Evolutionary conservation across 345 rosid species (phyloP).

Genomic region (Draba incana): DNA sequence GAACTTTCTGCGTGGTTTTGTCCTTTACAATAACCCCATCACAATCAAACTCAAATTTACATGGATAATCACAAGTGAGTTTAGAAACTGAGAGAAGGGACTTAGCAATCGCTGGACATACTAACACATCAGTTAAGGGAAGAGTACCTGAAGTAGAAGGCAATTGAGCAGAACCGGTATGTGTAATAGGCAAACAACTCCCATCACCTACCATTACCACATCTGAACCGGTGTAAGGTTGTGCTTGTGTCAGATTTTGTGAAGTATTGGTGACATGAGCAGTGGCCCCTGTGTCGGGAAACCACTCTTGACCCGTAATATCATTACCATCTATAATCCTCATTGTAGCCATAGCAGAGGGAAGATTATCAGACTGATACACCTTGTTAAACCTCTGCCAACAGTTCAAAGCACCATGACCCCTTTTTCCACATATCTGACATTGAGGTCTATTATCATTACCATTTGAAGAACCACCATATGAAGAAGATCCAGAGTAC

Average conservation of each 20-base stretch:
- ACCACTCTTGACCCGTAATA: not conserved
- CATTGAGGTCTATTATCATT: too few relatives aligned
- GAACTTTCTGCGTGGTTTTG: not conserved
- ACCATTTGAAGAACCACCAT: too few relatives aligned
- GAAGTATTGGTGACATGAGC: not conserved
- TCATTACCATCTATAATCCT: not conserved
- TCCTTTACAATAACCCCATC: not conserved
- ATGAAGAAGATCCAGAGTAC: too few relatives aligned
- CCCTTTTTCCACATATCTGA: too few relatives aligned
- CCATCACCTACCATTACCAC: not conserved
- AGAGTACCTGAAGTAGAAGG: not conserved
- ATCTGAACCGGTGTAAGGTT: not conserved
- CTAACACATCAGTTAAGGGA: not conserved
- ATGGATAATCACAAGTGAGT: not conserved
- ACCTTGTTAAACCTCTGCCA: too few relatives aligned
- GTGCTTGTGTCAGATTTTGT: not conserved
- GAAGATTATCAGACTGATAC: not conserved
- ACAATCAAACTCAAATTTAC: not conserved
- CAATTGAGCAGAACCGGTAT: not conserved
- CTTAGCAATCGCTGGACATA: not conserved
- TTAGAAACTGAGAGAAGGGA: not conserved
- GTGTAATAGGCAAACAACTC: not conserved
- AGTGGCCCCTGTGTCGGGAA: not conserved
- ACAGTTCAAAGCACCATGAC: too few relatives aligned
- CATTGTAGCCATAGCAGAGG: not conserved